Conservation (phyloP, 2,329 filamentous ascomycete species). For the Penicillium sp. region DNA sequence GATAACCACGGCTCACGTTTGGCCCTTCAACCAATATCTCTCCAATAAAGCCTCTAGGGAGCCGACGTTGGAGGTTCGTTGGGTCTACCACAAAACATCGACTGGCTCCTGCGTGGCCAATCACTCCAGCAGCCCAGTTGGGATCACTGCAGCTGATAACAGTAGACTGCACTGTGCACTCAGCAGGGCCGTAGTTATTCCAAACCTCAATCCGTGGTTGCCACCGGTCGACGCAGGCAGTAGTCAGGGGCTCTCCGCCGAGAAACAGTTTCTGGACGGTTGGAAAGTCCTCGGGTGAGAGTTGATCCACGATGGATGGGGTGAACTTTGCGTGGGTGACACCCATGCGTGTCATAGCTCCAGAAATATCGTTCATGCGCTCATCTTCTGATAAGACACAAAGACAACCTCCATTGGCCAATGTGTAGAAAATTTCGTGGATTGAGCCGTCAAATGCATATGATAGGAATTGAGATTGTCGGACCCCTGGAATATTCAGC, state of each 20-base stretch:
- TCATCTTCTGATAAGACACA: conserved; percentile 13
- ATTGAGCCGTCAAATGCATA: conserved; percentile 20
- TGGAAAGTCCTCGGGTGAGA: conserved; percentile 7
- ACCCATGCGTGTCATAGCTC: background rate
- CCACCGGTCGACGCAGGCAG: conserved; percentile 6
- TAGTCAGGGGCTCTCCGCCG: too few relatives aligned
- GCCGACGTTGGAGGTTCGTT: conserved; percentile 22
- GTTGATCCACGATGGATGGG: conserved; percentile 12
- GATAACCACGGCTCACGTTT: conserved; percentile 23
- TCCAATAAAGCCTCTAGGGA: conserved; percentile 22
- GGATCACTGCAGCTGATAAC: background rate
- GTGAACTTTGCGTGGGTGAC: background rate
- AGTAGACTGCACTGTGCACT: conserved; percentile 6
- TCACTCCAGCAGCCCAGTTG: background rate
- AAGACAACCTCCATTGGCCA: conserved; percentile 14
- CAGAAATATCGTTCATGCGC: conserved; percentile 7
- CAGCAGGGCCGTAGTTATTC: conserved; percentile 22
- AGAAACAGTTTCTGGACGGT: too few relatives aligned
- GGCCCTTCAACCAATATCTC: conserved; percentile 37
- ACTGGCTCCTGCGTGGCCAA: background rate
- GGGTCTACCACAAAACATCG: conserved; percentile 24
- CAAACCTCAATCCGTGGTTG: conserved; percentile 4
- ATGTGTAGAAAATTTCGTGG: conserved; percentile 17
- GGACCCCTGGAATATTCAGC: background rate
- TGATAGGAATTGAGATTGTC: conserved; percentile 15